A percentile compares a stretch with the other conserved stretches of the same genome.
These are phyloP conservation scores for Fusarium marasasianum DNA, from an alignment of 2,329 filamentous ascomycete genomes.

Conservation along the genomic window DNA sequence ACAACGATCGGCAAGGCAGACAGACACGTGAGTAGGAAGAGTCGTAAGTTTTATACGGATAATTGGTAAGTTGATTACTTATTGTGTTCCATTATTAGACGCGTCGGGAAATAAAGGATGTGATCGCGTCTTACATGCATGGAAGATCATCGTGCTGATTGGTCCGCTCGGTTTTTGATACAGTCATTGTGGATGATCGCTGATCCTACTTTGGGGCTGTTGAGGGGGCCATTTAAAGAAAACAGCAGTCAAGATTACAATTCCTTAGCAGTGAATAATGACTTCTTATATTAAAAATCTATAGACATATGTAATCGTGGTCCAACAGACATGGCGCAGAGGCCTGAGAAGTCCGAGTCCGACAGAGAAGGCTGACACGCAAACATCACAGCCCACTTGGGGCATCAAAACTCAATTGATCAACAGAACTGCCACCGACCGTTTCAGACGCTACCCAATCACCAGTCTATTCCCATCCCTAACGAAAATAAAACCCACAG, in stretches of 20 bases:
- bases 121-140: conserved; percentile 3
- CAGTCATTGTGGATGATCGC: neutral
- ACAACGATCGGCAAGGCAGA: neutral
- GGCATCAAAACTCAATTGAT: too few relatives aligned
- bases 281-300: too few relatives aligned
- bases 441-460: neutral
- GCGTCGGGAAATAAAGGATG: neutral
- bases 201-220: neutral
- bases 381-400: neutral
- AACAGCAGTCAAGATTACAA: rapidly evolving
- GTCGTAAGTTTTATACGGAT: neutral
- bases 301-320: too few relatives aligned
- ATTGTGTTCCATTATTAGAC: neutral
- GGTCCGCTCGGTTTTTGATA: neutral
- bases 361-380: neutral
- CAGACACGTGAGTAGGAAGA: neutral
- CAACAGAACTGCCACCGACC: neutral
- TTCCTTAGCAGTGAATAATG: too few relatives aligned
- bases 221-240: neutral
- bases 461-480: neutral
- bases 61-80: neutral
- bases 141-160: neutral
- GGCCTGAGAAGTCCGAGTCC: neutral
- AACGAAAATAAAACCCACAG: conserved; percentile 1
- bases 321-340: neutral